Evolutionary conservation across 108 stramenopile species (phyloP).

Genomic region (Cyclotella kingstonii): DNA sequence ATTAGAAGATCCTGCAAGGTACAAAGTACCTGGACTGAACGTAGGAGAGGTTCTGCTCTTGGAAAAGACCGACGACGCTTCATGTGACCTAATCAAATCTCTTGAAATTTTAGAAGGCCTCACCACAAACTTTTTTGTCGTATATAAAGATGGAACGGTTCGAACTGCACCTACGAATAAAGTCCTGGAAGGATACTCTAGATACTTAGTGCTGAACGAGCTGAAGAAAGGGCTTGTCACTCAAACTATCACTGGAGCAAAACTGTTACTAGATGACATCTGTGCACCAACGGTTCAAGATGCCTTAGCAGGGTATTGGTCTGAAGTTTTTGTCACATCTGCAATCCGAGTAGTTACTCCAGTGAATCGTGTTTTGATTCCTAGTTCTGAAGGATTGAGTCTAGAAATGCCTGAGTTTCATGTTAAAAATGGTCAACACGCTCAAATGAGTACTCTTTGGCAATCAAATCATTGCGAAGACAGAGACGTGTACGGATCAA

Average conservation of each 20-base stretch:
- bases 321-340: constrained; percentile 77
- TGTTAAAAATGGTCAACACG: background rate
- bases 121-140: constrained; percentile 74
- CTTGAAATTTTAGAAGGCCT: constrained; percentile 76
- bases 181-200: constrained; percentile 70
- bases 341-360: constrained; percentile 61
- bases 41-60: constrained; percentile 52
- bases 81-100: constrained; percentile 34
- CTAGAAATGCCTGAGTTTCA: too few species aligned
- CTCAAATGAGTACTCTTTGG: constrained; percentile 16
- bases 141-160: constrained; percentile 59
- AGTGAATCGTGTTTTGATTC: constrained; percentile 47
- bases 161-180: constrained; percentile 41
- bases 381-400: constrained; percentile 8
- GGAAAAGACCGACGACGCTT: background rate
- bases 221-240: constrained; percentile 1
- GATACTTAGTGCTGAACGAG: constrained; percentile 52
- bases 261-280: constrained; percentile 31
- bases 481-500: background rate
- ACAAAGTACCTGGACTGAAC: constrained; percentile 38
- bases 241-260: constrained; percentile 6
- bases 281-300: constrained; percentile 46
- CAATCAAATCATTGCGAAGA: too few species aligned
- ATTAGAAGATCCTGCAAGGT: constrained; percentile 47
- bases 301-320: constrained; percentile 48